phyloP scores from a whole-genome alignment of 495 filamentous ascomycete species.

The Penicillium simplicissimum region DNA sequence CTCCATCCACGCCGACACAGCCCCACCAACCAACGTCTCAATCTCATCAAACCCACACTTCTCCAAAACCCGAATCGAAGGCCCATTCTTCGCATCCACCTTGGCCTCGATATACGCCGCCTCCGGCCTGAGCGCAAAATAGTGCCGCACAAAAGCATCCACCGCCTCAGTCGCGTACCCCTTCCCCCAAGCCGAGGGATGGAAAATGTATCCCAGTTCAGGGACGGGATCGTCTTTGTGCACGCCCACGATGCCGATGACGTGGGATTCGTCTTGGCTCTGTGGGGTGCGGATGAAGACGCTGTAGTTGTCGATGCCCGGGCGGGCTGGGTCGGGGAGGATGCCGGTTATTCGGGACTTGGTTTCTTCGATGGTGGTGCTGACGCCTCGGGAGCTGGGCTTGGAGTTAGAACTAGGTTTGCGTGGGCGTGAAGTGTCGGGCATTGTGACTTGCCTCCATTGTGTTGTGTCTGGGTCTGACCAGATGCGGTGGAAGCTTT shows the following conservation, averaged over 20 bases:
- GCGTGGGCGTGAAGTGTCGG: not conserved
- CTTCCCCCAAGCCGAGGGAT: conserved; percentile 10
- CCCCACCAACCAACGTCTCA: conserved; percentile 6
- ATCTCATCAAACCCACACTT: conserved; percentile 12
- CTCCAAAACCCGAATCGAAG: not conserved
- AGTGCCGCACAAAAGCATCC: conserved; percentile 1
- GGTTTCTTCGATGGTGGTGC: conserved; percentile 2
- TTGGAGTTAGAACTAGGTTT: not conserved
- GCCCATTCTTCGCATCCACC: conserved; percentile 2
- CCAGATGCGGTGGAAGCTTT: conserved; percentile 10
- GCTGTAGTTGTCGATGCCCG: conserved; percentile 7
- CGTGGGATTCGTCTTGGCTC: not conserved
- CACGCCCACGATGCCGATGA: conserved; percentile 10
- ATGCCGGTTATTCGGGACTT: not conserved
- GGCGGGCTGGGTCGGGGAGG: conserved; percentile 1
- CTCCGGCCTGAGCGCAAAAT: conserved; percentile 1
- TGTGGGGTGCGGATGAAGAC: not conserved
- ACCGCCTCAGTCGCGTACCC: conserved; percentile 11
- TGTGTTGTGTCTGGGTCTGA: not conserved
- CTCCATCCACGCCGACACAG: not conserved
- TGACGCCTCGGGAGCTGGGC: not conserved
- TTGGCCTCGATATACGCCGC: conserved; percentile 9
- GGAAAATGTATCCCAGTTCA: conserved; percentile 7
- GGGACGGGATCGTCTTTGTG: conserved; percentile 7
- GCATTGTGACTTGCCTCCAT: not conserved